Conservation (phyloP, 2,329 filamentous ascomycete species). For the Cordyceps cicadae region DNA sequence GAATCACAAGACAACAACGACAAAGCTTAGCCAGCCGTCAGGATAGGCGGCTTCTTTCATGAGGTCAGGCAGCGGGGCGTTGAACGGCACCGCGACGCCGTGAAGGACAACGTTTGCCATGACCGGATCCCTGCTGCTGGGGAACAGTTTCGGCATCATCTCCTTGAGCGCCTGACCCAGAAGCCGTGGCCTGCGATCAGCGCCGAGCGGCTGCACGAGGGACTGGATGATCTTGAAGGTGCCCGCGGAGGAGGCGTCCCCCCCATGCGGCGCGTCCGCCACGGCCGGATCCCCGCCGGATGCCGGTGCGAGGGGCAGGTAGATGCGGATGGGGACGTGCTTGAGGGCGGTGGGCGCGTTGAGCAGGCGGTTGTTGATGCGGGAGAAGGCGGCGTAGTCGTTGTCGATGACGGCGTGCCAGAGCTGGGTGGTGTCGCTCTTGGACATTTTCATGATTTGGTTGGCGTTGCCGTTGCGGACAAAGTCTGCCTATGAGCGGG, state of each 20-base stretch:
- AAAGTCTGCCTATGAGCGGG: conserved; percentile 60
- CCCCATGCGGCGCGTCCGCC: conserved; percentile 11
- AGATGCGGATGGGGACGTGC: conserved; percentile 81
- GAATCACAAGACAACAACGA: conserved; percentile 60
- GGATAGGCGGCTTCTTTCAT: conserved; percentile 77
- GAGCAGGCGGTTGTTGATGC: conserved; percentile 68
- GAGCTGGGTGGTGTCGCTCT: conserved; percentile 71
- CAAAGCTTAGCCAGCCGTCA: conserved; percentile 84
- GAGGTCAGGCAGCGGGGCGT: conserved; percentile 71
- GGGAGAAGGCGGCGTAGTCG: conserved; percentile 62
- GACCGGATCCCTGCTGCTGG: conserved; percentile 73
- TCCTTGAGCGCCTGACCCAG: conserved; percentile 70
- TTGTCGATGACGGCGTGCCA: conserved; percentile 77
- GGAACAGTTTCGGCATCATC: conserved; percentile 75
- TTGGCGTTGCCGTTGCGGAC: conserved; percentile 81
- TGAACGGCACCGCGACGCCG: conserved; percentile 74
- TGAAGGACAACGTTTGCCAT: conserved; percentile 80
- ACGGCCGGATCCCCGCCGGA: conserved; percentile 1
- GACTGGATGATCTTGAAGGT: conserved; percentile 69
- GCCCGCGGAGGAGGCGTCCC: conserved; percentile 27
- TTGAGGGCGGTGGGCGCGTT: conserved; percentile 66
- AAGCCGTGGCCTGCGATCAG: conserved; percentile 34
- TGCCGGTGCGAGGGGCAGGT: conserved; percentile 62
- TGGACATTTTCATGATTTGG: conserved; percentile 81
- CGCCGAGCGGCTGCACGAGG: conserved; percentile 47